Evolutionary conservation across 139 green algal genomes (phyloP).

Genomic region (Deuterostichococcus epilithicus): DNA sequence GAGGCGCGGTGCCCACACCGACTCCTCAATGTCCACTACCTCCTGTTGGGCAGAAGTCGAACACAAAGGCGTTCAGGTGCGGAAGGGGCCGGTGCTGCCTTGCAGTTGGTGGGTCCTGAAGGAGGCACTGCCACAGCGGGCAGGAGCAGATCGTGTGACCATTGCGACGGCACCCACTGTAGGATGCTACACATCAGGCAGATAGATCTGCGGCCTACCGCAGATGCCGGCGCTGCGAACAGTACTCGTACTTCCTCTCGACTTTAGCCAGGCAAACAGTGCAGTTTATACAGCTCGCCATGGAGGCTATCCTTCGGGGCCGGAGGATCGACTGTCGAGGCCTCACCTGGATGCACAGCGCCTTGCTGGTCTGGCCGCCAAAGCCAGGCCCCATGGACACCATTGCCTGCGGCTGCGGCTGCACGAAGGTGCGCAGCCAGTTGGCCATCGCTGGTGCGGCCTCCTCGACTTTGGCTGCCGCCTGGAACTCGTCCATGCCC

Average conservation of each 20-base stretch:
- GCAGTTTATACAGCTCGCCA: too few species aligned
- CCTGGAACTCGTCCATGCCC: neutral
- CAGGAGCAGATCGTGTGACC: neutral
- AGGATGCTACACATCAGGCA: too few species aligned
- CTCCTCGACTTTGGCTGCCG: slow-evolving; percentile 3
- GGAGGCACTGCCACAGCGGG: neutral
- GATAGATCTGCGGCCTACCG: too few species aligned
- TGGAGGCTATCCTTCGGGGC: too few species aligned
- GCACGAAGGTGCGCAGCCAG: slow-evolving; percentile 35
- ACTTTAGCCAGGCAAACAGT: too few species aligned
- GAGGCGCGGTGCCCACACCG: slow-evolving; percentile 80
- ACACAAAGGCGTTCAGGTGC: neutral
- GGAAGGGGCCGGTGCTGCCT: neutral
- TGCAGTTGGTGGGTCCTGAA: too few species aligned
- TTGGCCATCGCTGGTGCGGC: slow-evolving; percentile 25
- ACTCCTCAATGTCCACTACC: slow-evolving; percentile 93
- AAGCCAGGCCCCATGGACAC: slow-evolving; percentile 5
- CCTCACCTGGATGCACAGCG: neutral
- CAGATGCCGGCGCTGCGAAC: too few species aligned
- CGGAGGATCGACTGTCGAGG: too few species aligned
- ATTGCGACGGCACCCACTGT: too few species aligned
- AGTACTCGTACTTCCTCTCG: neutral
- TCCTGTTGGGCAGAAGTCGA: slow-evolving; percentile 4
- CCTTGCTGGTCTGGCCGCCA: neutral
- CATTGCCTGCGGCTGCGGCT: neutral